phyloP scores from a whole-genome alignment of 192 early-diverging fungal genomes.

The Entomortierella parvispora region DNA sequence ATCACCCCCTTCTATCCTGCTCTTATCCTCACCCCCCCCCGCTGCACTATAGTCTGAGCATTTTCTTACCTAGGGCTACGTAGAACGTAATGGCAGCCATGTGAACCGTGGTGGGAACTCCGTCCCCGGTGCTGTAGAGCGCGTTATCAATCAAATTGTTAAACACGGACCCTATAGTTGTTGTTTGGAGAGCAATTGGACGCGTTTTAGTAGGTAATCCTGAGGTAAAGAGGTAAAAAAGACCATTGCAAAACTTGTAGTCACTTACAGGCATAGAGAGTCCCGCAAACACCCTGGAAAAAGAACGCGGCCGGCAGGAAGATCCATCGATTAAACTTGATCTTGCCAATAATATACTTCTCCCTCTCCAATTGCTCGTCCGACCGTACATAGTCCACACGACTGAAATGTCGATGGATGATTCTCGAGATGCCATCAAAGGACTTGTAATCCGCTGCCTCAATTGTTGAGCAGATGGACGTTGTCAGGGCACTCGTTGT shows the following conservation, averaged over 20 bases:
- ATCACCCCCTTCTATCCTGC: too few species aligned
- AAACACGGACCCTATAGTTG: conserved; percentile 62
- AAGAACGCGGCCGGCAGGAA: conserved; percentile 66
- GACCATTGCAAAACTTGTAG: neutral
- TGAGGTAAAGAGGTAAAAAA: neutral
- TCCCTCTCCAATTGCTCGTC: conserved; percentile 40
- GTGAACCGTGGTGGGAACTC: conserved; percentile 27
- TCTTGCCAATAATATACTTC: conserved; percentile 42
- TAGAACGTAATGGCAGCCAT: conserved; percentile 70
- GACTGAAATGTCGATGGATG: conserved; percentile 42
- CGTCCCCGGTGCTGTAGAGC: conserved; percentile 40
- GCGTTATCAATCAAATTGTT: conserved; percentile 66
- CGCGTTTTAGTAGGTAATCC: neutral
- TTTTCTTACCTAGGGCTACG: conserved; percentile 55
- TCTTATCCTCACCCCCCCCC: too few species aligned
- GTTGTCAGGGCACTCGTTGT: conserved; percentile 32
- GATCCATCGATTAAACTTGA: conserved; percentile 66
- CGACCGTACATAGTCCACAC: conserved; percentile 32
- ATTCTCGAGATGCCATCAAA: conserved; percentile 29
- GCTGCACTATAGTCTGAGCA: too few species aligned
- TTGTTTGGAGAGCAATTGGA: neutral
- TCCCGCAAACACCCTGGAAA: conserved; percentile 72
- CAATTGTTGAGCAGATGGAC: conserved; percentile 44
- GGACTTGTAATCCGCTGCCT: conserved; percentile 13
- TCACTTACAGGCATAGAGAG: conserved; percentile 66